These are phyloP conservation scores for Ganoderma meredithae DNA, from an alignment of 1,284 basidiomycete species.

Conservation along the genomic window DNA sequence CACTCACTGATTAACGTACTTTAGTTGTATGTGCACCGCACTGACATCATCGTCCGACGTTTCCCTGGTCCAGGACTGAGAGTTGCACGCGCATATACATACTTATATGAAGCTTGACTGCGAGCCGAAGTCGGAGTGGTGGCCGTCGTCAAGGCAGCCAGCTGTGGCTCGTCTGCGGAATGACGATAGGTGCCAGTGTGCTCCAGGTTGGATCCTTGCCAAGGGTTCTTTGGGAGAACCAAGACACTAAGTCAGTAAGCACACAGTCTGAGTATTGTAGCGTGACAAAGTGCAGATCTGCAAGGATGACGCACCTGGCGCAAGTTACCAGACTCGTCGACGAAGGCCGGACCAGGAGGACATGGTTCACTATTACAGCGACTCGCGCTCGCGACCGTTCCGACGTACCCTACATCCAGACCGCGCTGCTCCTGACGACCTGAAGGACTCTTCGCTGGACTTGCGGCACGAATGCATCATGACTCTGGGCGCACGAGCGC, in stretches of 20 bases:
- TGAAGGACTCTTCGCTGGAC: too few species aligned
- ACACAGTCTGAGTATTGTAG: too few species aligned
- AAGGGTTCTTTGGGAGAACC: neutral
- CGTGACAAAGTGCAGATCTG: neutral
- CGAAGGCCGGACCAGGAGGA: neutral
- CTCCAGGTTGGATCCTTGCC: neutral
- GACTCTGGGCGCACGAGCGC: neutral
- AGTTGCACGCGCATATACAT: too few species aligned
- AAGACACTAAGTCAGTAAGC: neutral
- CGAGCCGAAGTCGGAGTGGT: neutral
- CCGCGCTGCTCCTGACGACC: too few species aligned
- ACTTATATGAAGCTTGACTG: neutral
- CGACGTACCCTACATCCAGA: too few species aligned
- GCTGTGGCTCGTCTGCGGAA: neutral
- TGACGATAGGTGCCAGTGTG: neutral
- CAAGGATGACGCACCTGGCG: neutral
- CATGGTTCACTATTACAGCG: too few species aligned
- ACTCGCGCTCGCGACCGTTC: too few species aligned
- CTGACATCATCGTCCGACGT: neutral
- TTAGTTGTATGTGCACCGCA: neutral
- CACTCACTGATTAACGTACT: neutral
- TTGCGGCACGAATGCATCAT: too few species aligned
- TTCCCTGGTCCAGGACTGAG: neutral
- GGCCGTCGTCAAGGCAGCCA: constrained; percentile 5
- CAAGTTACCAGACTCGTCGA: too few species aligned